These are phyloP conservation scores for Trichosporon faecale DNA, from an alignment of 1,284 basidiomycete species.

Conservation along the genomic window DNA sequence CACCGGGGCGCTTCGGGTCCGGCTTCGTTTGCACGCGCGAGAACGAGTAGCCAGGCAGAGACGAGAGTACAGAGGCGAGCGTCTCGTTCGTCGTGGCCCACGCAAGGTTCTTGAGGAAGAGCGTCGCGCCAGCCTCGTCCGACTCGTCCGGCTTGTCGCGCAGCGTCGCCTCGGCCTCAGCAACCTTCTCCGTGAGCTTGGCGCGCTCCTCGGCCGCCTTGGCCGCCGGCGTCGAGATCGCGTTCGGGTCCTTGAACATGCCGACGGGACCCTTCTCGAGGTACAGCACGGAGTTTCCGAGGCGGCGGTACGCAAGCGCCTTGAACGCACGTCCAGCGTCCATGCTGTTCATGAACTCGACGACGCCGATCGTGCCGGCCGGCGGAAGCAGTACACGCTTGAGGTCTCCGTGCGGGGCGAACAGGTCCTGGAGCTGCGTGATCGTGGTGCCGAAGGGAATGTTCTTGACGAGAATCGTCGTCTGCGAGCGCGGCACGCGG, in stretches of 20 bases:
- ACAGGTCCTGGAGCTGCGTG: slow-evolving; percentile 72
- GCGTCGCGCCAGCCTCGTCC: slow-evolving; percentile 69
- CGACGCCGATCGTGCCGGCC: slow-evolving; percentile 87
- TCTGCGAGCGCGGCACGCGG: slow-evolving; percentile 64
- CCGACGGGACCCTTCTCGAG: slow-evolving; percentile 86
- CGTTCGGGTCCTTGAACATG: slow-evolving; percentile 59
- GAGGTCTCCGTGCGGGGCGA: slow-evolving; percentile 74
- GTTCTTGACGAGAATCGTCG: slow-evolving; percentile 90
- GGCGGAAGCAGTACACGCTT: slow-evolving; percentile 80
- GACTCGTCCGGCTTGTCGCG: slow-evolving; percentile 54
- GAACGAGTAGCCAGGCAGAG: slow-evolving; percentile 78
- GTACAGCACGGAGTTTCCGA: slow-evolving; percentile 87
- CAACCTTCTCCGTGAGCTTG: slow-evolving; percentile 34
- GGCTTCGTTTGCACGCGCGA: slow-evolving; percentile 88
- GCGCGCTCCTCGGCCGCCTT: slow-evolving; percentile 54
- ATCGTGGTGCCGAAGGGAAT: slow-evolving; percentile 86
- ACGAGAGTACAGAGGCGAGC: slow-evolving; percentile 68
- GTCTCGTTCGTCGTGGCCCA: slow-evolving; percentile 81
- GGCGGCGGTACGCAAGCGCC: slow-evolving; percentile 77
- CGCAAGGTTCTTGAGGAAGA: slow-evolving; percentile 92
- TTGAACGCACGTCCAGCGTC: slow-evolving; percentile 75
- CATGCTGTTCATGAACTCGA: slow-evolving; percentile 72
- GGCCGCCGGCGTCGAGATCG: slow-evolving; percentile 23
- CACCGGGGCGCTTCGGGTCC: slow-evolving; percentile 67
- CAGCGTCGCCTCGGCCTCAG: slow-evolving; percentile 23